Conservation (phyloP, 306 rosid species). For the Urtica urens region DNA sequence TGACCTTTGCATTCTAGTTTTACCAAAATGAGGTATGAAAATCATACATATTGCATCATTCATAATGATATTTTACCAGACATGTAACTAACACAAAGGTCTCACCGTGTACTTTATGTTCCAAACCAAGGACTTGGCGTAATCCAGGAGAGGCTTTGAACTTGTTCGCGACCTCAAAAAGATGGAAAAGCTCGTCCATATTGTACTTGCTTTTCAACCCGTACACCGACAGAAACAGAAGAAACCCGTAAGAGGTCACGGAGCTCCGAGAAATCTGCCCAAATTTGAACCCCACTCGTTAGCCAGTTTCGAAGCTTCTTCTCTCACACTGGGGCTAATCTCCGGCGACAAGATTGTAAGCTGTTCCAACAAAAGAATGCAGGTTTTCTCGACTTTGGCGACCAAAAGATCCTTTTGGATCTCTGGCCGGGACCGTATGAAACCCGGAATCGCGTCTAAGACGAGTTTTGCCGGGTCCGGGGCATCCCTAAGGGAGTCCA, state of each 20-base stretch:
- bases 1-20: too few relatives aligned
- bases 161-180: slow-evolving; percentile 24
- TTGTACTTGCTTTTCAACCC: slow-evolving; percentile 21
- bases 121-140: slow-evolving; percentile 22
- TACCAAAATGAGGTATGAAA: too few relatives aligned
- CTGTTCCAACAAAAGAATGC: slow-evolving; percentile 26
- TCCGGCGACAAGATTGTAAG: slow-evolving; percentile 22
- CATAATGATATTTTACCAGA: too few relatives aligned
- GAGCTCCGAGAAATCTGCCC: slow-evolving; percentile 8
- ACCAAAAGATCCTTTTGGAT: slow-evolving; percentile 13
- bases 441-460: slow-evolving; percentile 34
- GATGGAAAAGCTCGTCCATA: slow-evolving; percentile 19
- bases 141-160: slow-evolving; percentile 24
- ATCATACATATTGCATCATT: too few relatives aligned
- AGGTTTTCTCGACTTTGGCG: slow-evolving; percentile 21
- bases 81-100: not conserved
- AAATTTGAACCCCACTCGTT: slow-evolving; percentile 25
- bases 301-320: slow-evolving; percentile 29
- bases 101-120: slow-evolving; percentile 23
- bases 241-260: slow-evolving; percentile 28
- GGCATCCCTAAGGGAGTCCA: not conserved
- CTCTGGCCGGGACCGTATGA: slow-evolving; percentile 14
- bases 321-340: slow-evolving; percentile 24
- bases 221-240: slow-evolving; percentile 29
- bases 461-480: slow-evolving; percentile 30